phyloP scores from a whole-genome alignment of 2,329 filamentous ascomycete genomes.

The Ambrosiella beaveri region DNA sequence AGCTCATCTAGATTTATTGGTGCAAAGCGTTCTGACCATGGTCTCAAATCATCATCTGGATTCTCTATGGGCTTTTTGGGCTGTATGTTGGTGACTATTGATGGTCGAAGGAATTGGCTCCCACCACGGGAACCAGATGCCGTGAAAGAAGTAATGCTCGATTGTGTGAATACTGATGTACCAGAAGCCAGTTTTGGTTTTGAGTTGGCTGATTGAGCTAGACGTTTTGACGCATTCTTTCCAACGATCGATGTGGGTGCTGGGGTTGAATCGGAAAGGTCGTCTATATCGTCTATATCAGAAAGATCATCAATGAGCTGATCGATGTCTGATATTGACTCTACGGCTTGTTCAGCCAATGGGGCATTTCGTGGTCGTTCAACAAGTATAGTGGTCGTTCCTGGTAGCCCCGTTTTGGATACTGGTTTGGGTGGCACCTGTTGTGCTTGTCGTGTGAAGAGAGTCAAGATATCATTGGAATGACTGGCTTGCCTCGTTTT shows the following conservation, averaged over 20 bases:
- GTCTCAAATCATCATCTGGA: slow-evolving; percentile 41
- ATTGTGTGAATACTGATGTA: background rate
- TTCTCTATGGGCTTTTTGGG: slow-evolving; percentile 7
- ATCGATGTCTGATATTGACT: slow-evolving; percentile 40
- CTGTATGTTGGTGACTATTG: slow-evolving; percentile 13
- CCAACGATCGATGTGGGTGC: slow-evolving; percentile 36
- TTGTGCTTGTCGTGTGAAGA: slow-evolving; percentile 46
- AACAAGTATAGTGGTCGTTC: slow-evolving; percentile 10
- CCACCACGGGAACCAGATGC: slow-evolving; percentile 22
- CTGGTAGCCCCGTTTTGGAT: slow-evolving; percentile 8
- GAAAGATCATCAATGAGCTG: slow-evolving; percentile 1
- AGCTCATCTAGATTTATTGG: slow-evolving; percentile 64
- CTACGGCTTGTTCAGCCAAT: slow-evolving; percentile 21
- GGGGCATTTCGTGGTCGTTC: slow-evolving; percentile 15
- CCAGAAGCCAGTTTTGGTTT: slow-evolving; percentile 14
- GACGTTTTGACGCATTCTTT: slow-evolving; percentile 25
- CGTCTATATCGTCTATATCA: slow-evolving; percentile 8
- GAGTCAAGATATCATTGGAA: slow-evolving; percentile 37
- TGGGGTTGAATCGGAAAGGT: slow-evolving; percentile 19
- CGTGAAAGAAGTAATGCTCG: slow-evolving; percentile 6
- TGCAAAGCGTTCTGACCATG: slow-evolving; percentile 77
- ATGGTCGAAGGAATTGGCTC: slow-evolving; percentile 35
- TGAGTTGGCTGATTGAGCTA: slow-evolving; percentile 7
- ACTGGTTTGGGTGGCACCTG: slow-evolving; percentile 18
- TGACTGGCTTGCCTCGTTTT: slow-evolving; percentile 33